Evolutionary conservation across 148 eudicot genomes (phyloP).

Genomic region (Fagopyrum homotropicum): DNA sequence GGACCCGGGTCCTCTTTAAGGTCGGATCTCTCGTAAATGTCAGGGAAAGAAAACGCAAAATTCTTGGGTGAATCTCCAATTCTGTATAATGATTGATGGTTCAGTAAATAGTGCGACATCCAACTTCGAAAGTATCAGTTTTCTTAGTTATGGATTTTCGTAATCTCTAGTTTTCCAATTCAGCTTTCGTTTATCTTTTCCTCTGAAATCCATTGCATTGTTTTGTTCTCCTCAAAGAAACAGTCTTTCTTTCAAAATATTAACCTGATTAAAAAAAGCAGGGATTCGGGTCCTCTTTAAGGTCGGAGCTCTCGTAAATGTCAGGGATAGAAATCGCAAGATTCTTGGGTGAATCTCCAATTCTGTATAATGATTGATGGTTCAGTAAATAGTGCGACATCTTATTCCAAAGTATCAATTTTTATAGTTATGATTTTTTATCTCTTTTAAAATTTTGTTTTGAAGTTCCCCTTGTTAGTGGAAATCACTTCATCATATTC

Average conservation of each 20-base stretch:
- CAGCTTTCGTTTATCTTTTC: background rate
- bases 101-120: constrained; percentile 35
- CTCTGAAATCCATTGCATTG: background rate
- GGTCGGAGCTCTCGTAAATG: constrained; percentile 23
- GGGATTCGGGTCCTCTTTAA: constrained; percentile 20
- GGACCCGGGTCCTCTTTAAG: constrained; percentile 19
- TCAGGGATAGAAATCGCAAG: constrained; percentile 22
- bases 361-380: constrained; percentile 16
- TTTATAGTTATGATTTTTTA: background rate
- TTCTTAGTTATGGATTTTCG: background rate
- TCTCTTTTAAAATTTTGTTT: background rate
- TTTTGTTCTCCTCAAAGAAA: background rate
- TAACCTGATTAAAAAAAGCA: constrained; percentile 27
- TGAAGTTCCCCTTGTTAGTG: too few relatives aligned
- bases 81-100: constrained; percentile 19
- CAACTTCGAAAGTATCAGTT: too few relatives aligned
- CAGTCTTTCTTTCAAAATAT: background rate
- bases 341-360: constrained; percentile 34
- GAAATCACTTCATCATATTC: background rate
- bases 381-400: constrained; percentile 37
- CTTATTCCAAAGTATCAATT: background rate
- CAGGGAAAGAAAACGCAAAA: constrained; percentile 22
- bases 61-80: constrained; percentile 34
- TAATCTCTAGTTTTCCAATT: background rate
- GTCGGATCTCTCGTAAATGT: constrained; percentile 22